A percentile compares a stretch with the other conserved stretches of the same genome.
Conservation (phyloP, 805 yeast species). For the Saturnispora galanensis region DNA sequence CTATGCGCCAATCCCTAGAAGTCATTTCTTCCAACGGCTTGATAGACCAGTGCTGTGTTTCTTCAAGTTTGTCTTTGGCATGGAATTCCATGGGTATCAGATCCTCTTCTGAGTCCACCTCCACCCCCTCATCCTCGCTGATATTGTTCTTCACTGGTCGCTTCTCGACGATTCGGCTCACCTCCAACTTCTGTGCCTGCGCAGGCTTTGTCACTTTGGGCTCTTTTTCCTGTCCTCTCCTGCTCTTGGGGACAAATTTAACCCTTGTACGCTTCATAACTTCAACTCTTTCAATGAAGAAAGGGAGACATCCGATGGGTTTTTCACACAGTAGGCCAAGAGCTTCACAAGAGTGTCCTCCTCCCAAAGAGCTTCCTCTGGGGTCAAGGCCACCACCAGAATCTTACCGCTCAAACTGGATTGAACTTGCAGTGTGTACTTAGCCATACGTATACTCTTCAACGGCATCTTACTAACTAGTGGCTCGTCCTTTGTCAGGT, state of each 20-base stretch:
- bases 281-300: conserved; percentile 1
- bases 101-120: background rate
- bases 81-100: conserved; percentile 1
- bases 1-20: conserved; percentile 80
- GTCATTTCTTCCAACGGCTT: conserved; percentile 61
- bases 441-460: conserved; percentile 2
- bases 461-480: background rate
- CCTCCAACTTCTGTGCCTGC: background rate
- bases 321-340: conserved; percentile 1
- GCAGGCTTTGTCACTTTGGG: background rate
- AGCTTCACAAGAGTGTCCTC: conserved; percentile 1
- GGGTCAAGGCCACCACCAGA: background rate
- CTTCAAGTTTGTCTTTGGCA: background rate
- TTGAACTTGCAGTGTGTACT: conserved; percentile 7
- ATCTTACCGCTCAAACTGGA: conserved; percentile 3
- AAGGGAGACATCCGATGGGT: conserved; percentile 7
- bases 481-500: background rate
- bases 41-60: conserved; percentile 49
- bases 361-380: background rate
- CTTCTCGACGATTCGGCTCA: background rate
- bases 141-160: background rate
- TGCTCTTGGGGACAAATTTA: conserved; percentile 1
- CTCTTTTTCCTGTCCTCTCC: background rate
- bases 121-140: background rate
- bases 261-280: conserved; percentile 3